A percentile compares a stretch with the other conserved stretches of the same genome.
Evolutionary conservation across 495 filamentous ascomycete species (phyloP).

Genomic region (Durotheca rogersii): DNA sequence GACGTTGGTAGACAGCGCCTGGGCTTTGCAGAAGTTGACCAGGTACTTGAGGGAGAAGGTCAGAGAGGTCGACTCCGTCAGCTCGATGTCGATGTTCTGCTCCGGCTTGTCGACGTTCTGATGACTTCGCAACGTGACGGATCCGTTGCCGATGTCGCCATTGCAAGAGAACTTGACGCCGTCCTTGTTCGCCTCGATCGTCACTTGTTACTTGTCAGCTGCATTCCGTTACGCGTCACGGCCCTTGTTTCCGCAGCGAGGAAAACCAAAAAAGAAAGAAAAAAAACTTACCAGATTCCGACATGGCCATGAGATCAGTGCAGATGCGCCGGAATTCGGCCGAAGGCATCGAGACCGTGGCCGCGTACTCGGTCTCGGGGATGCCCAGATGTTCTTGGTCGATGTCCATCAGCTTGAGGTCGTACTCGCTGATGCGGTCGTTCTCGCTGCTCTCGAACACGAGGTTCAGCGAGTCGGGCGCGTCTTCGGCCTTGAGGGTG

Average conservation of each 20-base stretch:
- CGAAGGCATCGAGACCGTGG: conserved; percentile 84
- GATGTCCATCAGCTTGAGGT: conserved; percentile 99
- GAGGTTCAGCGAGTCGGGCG: conserved; percentile 91
- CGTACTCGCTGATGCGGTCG: conserved; percentile 94
- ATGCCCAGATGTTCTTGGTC: conserved; percentile 99
- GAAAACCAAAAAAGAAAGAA: too few species aligned
- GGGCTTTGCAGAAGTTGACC: conserved; percentile 99
- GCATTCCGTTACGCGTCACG: too few species aligned
- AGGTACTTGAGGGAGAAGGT: conserved; percentile 99
- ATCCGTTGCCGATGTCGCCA: conserved; percentile 94
- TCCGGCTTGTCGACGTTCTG: conserved; percentile 89
- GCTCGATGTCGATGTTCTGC: conserved; percentile 80
- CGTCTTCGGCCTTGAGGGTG: conserved; percentile 95
- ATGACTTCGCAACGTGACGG: conserved; percentile 87
- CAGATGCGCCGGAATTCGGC: conserved; percentile 94
- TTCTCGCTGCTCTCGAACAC: conserved; percentile 90
- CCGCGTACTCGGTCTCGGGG: conserved; percentile 95
- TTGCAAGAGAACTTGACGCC: conserved; percentile 93
- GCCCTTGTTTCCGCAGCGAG: too few species aligned
- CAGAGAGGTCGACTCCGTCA: conserved; percentile 88
- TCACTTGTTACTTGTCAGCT: conserved; percentile 58
- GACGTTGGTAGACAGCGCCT: conserved; percentile 76
- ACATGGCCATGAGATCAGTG: conserved; percentile 83
- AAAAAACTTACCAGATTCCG: conserved; percentile 77
- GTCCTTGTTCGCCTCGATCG: conserved; percentile 95